Evolutionary conservation across 2,329 filamentous ascomycete species (phyloP), one percentile per base, ranked within the genome.

Genomic region (Fusarium continuum): DNA sequence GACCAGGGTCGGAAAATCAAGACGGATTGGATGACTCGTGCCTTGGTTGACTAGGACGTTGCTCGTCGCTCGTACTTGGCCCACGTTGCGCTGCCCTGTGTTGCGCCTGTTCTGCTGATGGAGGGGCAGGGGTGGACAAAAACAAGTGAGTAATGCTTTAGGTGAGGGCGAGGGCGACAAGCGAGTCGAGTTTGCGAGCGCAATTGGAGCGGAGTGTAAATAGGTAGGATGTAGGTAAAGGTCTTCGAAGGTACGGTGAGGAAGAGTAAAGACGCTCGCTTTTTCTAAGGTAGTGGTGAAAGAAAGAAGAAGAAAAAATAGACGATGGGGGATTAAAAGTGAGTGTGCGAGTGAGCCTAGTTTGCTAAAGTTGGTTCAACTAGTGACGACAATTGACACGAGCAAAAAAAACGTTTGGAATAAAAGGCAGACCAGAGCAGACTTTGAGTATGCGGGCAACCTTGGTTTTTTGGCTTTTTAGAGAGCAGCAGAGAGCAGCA

Each of bases 111-210:
- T 28, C 20, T 50, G 48, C 55, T 44, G 53, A 57, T 60, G 55
- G 67, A 70, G 65, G 65, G 66, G 66, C 66, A 69, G 55, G 61
- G 56, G 62, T 55, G 23, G 67, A 65, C 59, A 70, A 69, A 70
- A 63, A 59, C 53, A 49, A 64, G 28, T 49, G 38, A 65, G 52
- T 61, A 39, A 20, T 52, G 16, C 16, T 44, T 35, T 20, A 20
- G 35, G 38, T 48, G 23, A 23, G n/a, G 38, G 29, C 23, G 31
- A 23, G 25, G 28, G 9, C 16, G 45, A 29, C 45, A 9, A 28
- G 19, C 35, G 34, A 31, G 17, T 8, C 32, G 25, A 16, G 20
- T 25, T 8, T 38, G 35, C 25, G 26, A 8, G 29, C 26, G 57
- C 40, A 47, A 49, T 60, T 55, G 28, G 28, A 6, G 31, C 17